Conservation (phyloP, 2,329 filamentous ascomycete species). For the Xylaria sp. region DNA sequence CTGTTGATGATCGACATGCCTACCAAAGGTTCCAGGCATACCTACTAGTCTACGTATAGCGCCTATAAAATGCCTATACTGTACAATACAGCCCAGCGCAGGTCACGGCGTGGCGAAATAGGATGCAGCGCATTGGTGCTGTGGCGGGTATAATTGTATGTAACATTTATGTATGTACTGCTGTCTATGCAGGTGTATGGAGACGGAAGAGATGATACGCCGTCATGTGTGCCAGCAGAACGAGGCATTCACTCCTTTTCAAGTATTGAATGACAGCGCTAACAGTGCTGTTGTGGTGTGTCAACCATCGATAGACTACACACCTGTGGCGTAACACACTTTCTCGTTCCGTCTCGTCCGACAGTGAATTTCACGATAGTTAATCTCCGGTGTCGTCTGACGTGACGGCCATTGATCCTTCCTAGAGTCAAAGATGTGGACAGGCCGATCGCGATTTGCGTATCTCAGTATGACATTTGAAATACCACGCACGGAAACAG, state of each 20-base stretch:
- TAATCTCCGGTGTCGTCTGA: constrained; percentile 7
- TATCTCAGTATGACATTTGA: neutral
- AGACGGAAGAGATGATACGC: constrained; percentile 35
- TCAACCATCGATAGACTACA: constrained; percentile 13
- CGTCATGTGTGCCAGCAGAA: constrained; percentile 35
- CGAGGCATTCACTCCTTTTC: constrained; percentile 29
- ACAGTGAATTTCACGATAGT: constrained; percentile 29
- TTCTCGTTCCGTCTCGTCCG: constrained; percentile 28
- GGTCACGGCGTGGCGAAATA: constrained; percentile 39
- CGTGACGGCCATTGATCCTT: neutral
- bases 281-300: constrained; percentile 18
- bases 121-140: constrained; percentile 38
- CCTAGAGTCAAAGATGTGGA: neutral
- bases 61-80: neutral
- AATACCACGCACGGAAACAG: neutral
- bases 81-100: constrained; percentile 3
- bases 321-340: constrained; percentile 36
- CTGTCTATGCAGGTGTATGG: constrained; percentile 34
- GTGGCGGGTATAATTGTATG: constrained; percentile 35
- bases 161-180: constrained; percentile 2
- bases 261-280: constrained; percentile 4
- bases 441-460: neutral
- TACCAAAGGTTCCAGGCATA: neutral
- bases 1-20: constrained; percentile 10
- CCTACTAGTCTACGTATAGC: neutral